Conservation (phyloP, 495 filamentous ascomycete species). For the Recurvomyces mirabilis region DNA sequence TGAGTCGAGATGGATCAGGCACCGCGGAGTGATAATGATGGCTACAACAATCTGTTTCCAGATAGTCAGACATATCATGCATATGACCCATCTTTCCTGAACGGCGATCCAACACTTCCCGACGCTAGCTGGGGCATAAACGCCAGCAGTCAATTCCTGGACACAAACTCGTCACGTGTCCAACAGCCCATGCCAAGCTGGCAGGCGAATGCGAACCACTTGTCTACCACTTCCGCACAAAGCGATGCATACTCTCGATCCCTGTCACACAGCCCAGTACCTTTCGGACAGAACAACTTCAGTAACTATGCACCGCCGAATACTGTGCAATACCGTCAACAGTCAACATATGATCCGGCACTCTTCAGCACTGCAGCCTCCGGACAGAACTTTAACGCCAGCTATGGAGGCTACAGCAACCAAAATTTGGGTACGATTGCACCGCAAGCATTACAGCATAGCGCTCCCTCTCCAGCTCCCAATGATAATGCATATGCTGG, state of each 20-base stretch:
- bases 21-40: too few species aligned
- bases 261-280: constrained; percentile 20
- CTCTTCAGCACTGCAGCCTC: too few species aligned
- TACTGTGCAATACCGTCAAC: constrained; percentile 7
- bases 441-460: constrained; percentile 28
- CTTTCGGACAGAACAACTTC: constrained; percentile 20
- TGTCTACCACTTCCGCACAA: neutral
- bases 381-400: too few species aligned
- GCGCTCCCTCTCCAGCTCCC: constrained; percentile 4
- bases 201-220: constrained; percentile 17
- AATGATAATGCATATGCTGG: constrained; percentile 1
- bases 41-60: constrained; percentile 17
- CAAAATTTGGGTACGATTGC: constrained; percentile 24
- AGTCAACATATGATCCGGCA: constrained; percentile 12
- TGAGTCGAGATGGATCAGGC: too few species aligned
- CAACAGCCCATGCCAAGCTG: constrained; percentile 3
- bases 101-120: constrained; percentile 9
- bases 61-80: constrained; percentile 17
- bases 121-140: constrained; percentile 21
- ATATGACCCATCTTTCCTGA: constrained; percentile 19
- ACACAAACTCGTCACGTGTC: constrained; percentile 4
- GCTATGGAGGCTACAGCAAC: constrained; percentile 7
- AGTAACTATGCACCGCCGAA: neutral
- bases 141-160: constrained; percentile 8
- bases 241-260: constrained; percentile 15